Evolutionary conservation across 768 basidiomycete genomes (phyloP), one percentile per base, ranked within the genome.

Genomic region (Pluteus cervinus): DNA sequence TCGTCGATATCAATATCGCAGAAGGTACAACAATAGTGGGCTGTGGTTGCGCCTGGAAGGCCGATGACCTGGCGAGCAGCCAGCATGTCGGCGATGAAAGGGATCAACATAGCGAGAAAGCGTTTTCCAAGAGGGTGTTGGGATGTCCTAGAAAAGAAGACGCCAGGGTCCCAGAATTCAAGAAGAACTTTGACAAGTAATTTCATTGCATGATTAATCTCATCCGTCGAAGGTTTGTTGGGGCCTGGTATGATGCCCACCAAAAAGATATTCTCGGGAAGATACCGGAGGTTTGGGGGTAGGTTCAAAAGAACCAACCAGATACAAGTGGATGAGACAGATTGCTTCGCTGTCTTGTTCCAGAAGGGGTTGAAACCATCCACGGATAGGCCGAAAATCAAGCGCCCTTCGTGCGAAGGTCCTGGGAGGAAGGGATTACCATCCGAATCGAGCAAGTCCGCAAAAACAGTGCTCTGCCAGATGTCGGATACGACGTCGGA

Each of bases 351-450:
- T n/a, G 48, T 44, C 5, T 20, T 40, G 6, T 51, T 54, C 2
- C 56, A 50, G 20, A 62, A 38, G 0, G 61, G 47, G 30, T 63
- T 60, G 47, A 68, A 66, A 29, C 57, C 57, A 37, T 66, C 56
- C 1, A 63, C 21, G n/a, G 57, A 47, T 1, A 63, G 41, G 0
- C 47, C 46, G 33, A 62, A 58, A 0, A 52, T 45, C 48, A 33
- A 28, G 14, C 51, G 25, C 10, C 16, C 11, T 12, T 40, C 28
- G 9, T 40, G 26, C 0, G 29, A 32, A n/a, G 14, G 41, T 22
- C 21, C 36, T 29, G 18, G 36, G 36, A 23, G 31, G n/a, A n/a
- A n/a, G n/a, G n/a, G n/a, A 36, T 33, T 33, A 7, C 15, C 17
- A 21, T 18, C 17, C 12, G 22, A 4, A 33, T 14, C 15, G 5